phyloP scores from a whole-genome alignment of 2,329 filamentous ascomycete genomes.

The Penicillium concentricum region DNA sequence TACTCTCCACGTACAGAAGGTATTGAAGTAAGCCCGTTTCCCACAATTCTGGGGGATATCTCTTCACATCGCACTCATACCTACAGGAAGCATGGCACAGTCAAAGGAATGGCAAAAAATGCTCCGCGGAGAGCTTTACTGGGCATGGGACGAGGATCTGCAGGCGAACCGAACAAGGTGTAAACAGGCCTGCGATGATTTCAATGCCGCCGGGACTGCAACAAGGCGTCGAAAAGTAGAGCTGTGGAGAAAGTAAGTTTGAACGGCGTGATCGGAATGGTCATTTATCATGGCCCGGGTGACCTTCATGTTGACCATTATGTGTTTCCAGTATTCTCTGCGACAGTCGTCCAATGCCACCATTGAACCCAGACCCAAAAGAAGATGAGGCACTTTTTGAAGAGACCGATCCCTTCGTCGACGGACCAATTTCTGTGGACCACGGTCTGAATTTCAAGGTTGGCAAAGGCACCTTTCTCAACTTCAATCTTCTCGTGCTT shows the following conservation, averaged over 20 bases:
- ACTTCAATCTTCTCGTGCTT: conserved; percentile 60
- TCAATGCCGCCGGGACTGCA: conserved; percentile 24
- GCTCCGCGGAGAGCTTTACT: conserved; percentile 30
- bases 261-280: background rate
- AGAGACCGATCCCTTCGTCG: conserved; percentile 52
- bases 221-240: conserved; percentile 26
- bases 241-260: conserved; percentile 27
- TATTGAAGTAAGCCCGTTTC: background rate
- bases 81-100: conserved; percentile 10
- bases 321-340: conserved; percentile 19
- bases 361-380: conserved; percentile 17
- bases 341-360: conserved; percentile 25
- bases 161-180: conserved; percentile 29
- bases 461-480: conserved; percentile 45
- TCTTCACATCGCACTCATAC: background rate
- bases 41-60: background rate
- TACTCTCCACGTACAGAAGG: background rate
- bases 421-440: conserved; percentile 62
- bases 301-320: background rate
- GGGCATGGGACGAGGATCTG: conserved; percentile 27
- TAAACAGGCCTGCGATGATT: conserved; percentile 26
- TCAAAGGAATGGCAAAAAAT: conserved; percentile 32
- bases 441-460: conserved; percentile 66
- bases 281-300: background rate
- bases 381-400: conserved; percentile 25